Evolutionary conservation across 1,284 basidiomycete species (phyloP), one percentile per base, ranked within the genome.

Genomic region (Puccinia sorghi): DNA sequence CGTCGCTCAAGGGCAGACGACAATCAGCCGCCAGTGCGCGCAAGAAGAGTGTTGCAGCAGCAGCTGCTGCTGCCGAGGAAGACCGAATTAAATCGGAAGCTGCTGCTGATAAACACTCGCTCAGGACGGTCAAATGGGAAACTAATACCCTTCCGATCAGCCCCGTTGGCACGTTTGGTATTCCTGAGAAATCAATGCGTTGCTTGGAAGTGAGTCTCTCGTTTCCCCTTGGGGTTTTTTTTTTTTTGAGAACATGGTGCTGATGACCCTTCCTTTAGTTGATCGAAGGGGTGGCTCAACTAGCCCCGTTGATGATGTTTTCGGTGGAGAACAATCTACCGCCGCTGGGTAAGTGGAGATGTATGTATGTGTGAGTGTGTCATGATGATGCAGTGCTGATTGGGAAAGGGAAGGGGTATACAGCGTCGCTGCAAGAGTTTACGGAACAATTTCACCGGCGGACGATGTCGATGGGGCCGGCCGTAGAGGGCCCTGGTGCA

Each of bases 171-270:
- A 2, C 52, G 17, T 78, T 78, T 43, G 75, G 75, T 3, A 78
- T 78, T 13, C 75, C 75, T 12, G 75, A 78, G 70, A 78, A 78
- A 70, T 63, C 75, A 15, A 78, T 78, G 75, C 69, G 75, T 20
- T 78, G 75, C 56, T 70, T 78, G 20, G 75, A 78, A 41, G 75
- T 78, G 22, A 17, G 67, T 37, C 20, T 50, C 69, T 63, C n/a
- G 32, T 39, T 22, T 20, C n/a, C 54, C 32, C 39, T 39, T 39
- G 39, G 6, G 3, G 3, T 17, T 37, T 56, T 27, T 13, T 5
- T 17, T 66, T 66, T 50, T 37, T 37, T 50, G n/a, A 59, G 6
- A 25, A 32, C 3, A n/a, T 5, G 15, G n/a, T 74, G 22, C 66
- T 46, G n/a, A 46, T 64, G 43, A 52, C 50, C 66, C 22, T 27